Conservation (phyloP, 345 rosid genomes). For the Conringia planisiliqua region DNA sequence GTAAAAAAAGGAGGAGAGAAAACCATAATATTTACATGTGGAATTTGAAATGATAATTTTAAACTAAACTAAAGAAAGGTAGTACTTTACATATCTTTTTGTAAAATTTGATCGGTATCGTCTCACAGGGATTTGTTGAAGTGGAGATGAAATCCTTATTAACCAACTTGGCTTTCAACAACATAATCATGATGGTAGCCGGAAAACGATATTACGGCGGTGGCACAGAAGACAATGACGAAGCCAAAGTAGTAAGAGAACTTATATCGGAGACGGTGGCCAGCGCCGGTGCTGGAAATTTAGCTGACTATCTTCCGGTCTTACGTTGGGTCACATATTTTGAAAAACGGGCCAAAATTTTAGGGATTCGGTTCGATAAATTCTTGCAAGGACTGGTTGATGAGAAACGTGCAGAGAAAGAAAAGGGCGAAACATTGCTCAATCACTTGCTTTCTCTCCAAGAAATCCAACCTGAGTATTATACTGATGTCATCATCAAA, state of each 20-base stretch:
- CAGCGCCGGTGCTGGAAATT: conserved; percentile 32
- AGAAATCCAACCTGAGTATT: conserved; percentile 43
- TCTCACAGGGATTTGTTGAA: conserved; percentile 25
- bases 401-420: conserved; percentile 32
- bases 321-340: conserved; percentile 35
- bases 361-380: conserved; percentile 34
- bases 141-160: conserved; percentile 43
- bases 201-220: conserved; percentile 49
- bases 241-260: conserved; percentile 36
- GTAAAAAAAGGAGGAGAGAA: too few species aligned
- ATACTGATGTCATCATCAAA: conserved; percentile 50
- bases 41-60: not conserved
- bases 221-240: conserved; percentile 31
- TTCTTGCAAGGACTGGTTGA: conserved; percentile 51
- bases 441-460: conserved; percentile 53
- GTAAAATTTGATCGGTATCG: not conserved
- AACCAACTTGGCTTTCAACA: conserved; percentile 36
- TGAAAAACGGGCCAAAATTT: conserved; percentile 19
- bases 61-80: not conserved
- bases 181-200: conserved; percentile 42
- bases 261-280: conserved; percentile 35
- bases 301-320: conserved; percentile 45
- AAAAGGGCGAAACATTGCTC: conserved; percentile 38
- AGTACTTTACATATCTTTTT: not conserved
- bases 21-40: too few species aligned